A percentile compares a stretch with the other conserved stretches of the same genome.
Conservation (phyloP, 2,329 filamentous ascomycete species). For the Moelleriella libera region DNA sequence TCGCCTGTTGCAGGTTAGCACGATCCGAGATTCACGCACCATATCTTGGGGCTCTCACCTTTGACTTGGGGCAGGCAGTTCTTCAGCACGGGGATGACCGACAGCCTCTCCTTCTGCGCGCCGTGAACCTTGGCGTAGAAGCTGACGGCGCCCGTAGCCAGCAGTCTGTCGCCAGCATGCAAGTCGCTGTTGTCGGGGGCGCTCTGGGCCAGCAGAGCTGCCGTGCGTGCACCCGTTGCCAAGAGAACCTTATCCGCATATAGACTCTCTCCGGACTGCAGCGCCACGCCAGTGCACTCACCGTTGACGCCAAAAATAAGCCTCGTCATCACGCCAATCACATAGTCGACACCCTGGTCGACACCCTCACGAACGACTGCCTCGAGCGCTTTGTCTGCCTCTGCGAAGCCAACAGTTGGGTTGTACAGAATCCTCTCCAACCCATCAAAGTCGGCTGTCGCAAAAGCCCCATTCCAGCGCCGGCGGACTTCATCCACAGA, state of each 20-base stretch:
- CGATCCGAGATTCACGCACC: neutral
- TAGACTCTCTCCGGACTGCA: slow-evolving; percentile 29
- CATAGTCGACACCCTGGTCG: slow-evolving; percentile 39
- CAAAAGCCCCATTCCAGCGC: slow-evolving; percentile 42
- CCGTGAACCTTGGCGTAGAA: slow-evolving; percentile 23
- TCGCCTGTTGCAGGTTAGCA: slow-evolving; percentile 16
- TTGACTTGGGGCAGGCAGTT: slow-evolving; percentile 26
- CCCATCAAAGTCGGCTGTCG: slow-evolving; percentile 39
- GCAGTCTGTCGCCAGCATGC: slow-evolving; percentile 36
- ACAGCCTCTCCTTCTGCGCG: slow-evolving; percentile 31
- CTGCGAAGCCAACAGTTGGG: slow-evolving; percentile 43
- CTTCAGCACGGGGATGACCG: slow-evolving; percentile 38
- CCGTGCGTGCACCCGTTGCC: slow-evolving; percentile 42
- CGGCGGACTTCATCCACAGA: slow-evolving; percentile 35
- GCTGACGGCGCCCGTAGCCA: slow-evolving; percentile 39
- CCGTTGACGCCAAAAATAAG: slow-evolving; percentile 32
- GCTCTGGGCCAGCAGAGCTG: slow-evolving; percentile 35
- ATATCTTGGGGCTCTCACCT: slow-evolving; percentile 14
- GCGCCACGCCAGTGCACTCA: slow-evolving; percentile 32
- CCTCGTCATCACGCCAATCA: slow-evolving; percentile 31
- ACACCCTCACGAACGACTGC: slow-evolving; percentile 38
- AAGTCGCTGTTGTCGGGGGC: slow-evolving; percentile 32
- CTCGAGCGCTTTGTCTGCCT: slow-evolving; percentile 40
- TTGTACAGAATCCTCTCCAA: slow-evolving; percentile 42
- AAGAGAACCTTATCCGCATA: slow-evolving; percentile 38